Evolutionary conservation across 352 stramenopile genomes (phyloP).

Genomic region (Halophytophthora polymorphica): DNA sequence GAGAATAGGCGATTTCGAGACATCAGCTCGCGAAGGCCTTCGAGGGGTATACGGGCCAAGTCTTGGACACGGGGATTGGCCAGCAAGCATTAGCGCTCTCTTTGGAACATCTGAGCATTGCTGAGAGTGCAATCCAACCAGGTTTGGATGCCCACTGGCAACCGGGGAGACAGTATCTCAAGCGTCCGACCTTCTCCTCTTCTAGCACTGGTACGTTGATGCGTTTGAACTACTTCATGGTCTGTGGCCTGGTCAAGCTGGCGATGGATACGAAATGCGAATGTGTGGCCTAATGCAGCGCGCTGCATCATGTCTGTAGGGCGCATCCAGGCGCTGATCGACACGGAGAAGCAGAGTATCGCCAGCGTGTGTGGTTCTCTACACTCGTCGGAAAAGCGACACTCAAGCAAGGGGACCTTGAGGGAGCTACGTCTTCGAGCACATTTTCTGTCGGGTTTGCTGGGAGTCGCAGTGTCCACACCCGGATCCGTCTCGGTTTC

Average conservation of each 20-base stretch:
- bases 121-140: background rate
- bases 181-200: slow-evolving; percentile 20
- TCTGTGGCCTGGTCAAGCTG: background rate
- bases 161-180: slow-evolving; percentile 28
- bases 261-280: too few relatives aligned
- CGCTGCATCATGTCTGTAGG: slow-evolving; percentile 11
- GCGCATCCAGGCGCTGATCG: slow-evolving; percentile 28
- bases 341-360: slow-evolving; percentile 39
- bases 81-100: slow-evolving; percentile 8
- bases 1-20: slow-evolving; percentile 20
- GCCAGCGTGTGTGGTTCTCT: slow-evolving; percentile 19
- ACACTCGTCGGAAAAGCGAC: background rate
- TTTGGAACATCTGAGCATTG: slow-evolving; percentile 4
- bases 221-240: background rate
- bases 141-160: slow-evolving; percentile 19
- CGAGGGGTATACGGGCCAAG: slow-evolving; percentile 26
- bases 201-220: slow-evolving; percentile 18
- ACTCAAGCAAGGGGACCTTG: background rate
- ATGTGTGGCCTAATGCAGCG: too few relatives aligned
- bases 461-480: slow-evolving; percentile 4
- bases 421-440: slow-evolving; percentile 12
- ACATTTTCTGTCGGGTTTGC: slow-evolving; percentile 17
- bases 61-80: slow-evolving; percentile 12
- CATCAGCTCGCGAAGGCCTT: slow-evolving; percentile 21
- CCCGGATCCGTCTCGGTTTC: slow-evolving; percentile 15